Evolutionary conservation across 352 stramenopile species (phyloP).

Genomic region (Phytophthora uliginosa): DNA sequence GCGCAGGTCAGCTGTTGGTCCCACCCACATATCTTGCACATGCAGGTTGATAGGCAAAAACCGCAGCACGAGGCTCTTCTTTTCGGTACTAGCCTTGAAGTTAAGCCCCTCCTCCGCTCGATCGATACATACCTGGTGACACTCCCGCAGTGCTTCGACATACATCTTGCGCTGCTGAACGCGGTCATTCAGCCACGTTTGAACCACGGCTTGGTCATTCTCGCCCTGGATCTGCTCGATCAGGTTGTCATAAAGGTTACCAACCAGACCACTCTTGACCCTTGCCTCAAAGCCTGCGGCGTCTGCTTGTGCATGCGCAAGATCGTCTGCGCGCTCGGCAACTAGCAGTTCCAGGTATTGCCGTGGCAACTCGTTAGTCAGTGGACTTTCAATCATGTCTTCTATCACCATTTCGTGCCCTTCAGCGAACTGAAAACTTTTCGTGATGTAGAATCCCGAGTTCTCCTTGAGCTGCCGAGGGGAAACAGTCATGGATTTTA

Average conservation of each 20-base stretch:
- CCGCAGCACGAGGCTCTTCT: constrained; percentile 78
- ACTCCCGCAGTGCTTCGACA: constrained; percentile 74
- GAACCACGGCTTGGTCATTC: constrained; percentile 78
- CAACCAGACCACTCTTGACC: constrained; percentile 70
- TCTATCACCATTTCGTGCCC: constrained; percentile 84
- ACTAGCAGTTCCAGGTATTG: constrained; percentile 81
- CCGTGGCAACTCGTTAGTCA: constrained; percentile 84
- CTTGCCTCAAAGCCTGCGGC: constrained; percentile 69
- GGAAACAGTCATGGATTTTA: constrained; percentile 82
- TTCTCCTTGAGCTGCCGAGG: constrained; percentile 81
- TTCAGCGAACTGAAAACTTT: constrained; percentile 84
- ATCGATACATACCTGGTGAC: constrained; percentile 73
- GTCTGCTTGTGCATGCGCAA: constrained; percentile 60
- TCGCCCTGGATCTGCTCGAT: constrained; percentile 90
- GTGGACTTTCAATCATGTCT: constrained; percentile 83
- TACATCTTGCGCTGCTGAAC: constrained; percentile 76
- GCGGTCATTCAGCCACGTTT: constrained; percentile 80
- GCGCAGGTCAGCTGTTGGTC: constrained; percentile 68
- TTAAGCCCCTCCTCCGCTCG: constrained; percentile 78
- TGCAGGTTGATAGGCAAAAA: constrained; percentile 89
- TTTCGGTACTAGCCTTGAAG: constrained; percentile 88
- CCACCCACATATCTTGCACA: constrained; percentile 89
- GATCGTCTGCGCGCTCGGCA: constrained; percentile 62
- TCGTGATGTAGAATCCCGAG: constrained; percentile 81
- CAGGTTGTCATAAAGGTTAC: constrained; percentile 80